phyloP scores from a whole-genome alignment of 192 early-diverging fungal genomes.

The Haplosporangium gracile region DNA sequence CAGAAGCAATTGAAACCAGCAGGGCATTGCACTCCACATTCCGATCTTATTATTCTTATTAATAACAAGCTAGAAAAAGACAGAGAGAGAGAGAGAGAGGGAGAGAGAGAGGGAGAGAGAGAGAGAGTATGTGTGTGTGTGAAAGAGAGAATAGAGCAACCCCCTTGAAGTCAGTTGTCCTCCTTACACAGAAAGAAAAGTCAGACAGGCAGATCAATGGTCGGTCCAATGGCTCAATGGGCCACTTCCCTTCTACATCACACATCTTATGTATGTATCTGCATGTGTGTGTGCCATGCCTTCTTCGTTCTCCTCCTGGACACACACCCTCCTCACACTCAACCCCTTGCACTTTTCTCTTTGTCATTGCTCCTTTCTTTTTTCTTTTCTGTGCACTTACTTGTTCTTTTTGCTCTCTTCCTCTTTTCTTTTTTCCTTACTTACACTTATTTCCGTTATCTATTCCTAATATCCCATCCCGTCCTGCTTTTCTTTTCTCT shows the following conservation, averaged over 20 bases:
- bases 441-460: constrained; percentile 9
- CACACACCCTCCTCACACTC: background rate
- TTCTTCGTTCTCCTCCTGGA: background rate
- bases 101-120: too few species aligned
- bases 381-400: background rate
- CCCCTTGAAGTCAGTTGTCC: constrained; percentile 6
- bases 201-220: too few species aligned
- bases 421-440: background rate
- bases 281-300: background rate
- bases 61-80: too few species aligned
- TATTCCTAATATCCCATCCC: background rate
- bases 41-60: background rate
- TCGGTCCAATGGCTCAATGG: too few species aligned
- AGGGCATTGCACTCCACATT: background rate
- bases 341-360: background rate
- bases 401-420: background rate
- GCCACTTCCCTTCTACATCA: too few species aligned
- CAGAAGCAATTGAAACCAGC: background rate
- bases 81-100: too few species aligned
- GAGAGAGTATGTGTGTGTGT: too few species aligned
- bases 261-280: too few species aligned
- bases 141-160: background rate
- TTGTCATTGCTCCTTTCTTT: background rate
- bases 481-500: background rate
- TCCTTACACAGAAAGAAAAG: background rate